Conservation (phyloP, 495 filamentous ascomycete species). For the Lasiosphaeris hirsuta region DNA sequence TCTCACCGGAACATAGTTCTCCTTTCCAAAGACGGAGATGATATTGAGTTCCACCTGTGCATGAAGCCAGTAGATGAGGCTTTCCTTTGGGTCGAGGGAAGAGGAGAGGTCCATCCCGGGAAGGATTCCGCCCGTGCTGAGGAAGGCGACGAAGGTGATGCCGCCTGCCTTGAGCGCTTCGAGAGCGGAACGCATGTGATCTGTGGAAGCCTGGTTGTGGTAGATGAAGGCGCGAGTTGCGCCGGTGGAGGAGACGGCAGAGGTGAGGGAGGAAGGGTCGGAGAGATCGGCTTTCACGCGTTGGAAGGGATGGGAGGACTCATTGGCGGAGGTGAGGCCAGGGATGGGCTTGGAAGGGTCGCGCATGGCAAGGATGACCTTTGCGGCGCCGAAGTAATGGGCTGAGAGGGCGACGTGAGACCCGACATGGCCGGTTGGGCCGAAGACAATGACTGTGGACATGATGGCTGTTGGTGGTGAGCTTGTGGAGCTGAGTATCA, state of each 20-base stretch:
- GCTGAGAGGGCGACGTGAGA: constrained; percentile 7
- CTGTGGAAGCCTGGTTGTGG: neutral
- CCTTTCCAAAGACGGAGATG: neutral
- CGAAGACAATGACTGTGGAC: no score
- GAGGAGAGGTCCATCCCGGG: no score
- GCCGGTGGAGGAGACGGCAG: constrained; percentile 1
- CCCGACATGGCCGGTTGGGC: constrained; percentile 14
- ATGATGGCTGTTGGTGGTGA: no score
- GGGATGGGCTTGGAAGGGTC: constrained; percentile 12
- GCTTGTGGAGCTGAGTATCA: no score
- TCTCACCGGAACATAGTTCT: neutral
- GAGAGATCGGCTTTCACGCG: constrained; percentile 14
- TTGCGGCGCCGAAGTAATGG: neutral
- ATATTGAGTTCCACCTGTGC: constrained; percentile 10
- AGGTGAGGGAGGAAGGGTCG: neutral
- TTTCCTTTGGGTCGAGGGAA: no score
- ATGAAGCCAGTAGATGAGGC: constrained; percentile 2
- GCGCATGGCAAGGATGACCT: constrained; percentile 12
- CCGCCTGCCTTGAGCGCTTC: constrained; percentile 6
- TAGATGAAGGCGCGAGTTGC: constrained; percentile 17
- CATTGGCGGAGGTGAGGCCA: constrained; percentile 6
- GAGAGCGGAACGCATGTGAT: constrained; percentile 9
- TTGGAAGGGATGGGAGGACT: constrained; percentile 3
- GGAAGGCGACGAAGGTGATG: constrained; percentile 13
- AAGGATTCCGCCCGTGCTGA: neutral